Evolutionary conservation across 305 asterid species (phyloP).

Genomic region (Fraxinus latifolia): DNA sequence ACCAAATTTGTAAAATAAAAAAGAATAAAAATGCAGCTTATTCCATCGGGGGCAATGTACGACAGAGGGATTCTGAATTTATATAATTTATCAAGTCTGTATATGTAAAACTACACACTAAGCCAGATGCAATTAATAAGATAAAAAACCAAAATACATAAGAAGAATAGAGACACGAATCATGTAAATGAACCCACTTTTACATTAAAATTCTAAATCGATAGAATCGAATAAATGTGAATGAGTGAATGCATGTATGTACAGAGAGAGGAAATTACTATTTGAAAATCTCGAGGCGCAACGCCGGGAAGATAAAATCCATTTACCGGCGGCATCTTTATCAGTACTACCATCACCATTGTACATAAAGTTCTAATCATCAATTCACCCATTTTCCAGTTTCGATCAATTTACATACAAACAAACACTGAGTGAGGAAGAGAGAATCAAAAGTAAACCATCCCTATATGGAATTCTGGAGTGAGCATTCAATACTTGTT

Average conservation of each 20-base stretch:
- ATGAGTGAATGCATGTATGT: background rate
- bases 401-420: background rate
- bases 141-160: background rate
- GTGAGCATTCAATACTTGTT: background rate
- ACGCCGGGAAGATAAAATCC: slow-evolving; percentile 57
- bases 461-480: background rate
- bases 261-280: slow-evolving; percentile 17
- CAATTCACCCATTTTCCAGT: background rate
- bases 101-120: background rate
- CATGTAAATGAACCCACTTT: background rate
- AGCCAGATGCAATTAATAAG: background rate
- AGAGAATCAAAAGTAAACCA: background rate
- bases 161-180: background rate
- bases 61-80: background rate
- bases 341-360: slow-evolving; percentile 10
- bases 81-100: background rate
- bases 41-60: background rate
- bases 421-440: background rate
- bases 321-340: slow-evolving; percentile 22
- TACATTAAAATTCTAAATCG: background rate
- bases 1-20: background rate
- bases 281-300: slow-evolving; percentile 47
- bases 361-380: slow-evolving; percentile 14
- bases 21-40: background rate
- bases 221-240: background rate